Conservation (phyloP, 225 moss, liverwort and hornwort genomes). For the Asterella californica region DNA sequence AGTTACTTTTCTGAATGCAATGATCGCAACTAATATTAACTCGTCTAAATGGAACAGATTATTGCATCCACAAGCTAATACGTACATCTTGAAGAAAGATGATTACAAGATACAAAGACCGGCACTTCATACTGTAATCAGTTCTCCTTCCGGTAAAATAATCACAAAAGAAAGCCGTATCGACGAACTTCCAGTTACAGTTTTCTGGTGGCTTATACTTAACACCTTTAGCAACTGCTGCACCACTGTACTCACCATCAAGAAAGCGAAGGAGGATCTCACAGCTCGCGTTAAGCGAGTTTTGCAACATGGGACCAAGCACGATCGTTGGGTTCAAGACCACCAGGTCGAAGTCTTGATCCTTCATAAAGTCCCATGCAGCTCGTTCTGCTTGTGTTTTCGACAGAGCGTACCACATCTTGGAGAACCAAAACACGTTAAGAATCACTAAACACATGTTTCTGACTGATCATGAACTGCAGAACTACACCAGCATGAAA, state of each 20-base stretch:
- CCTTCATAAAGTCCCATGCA: constrained; percentile 72
- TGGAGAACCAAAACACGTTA: background rate
- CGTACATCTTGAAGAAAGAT: no score
- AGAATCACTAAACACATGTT: background rate
- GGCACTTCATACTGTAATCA: no score
- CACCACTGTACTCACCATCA: constrained; percentile 32
- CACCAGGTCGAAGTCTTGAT: constrained; percentile 54
- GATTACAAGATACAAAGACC: no score
- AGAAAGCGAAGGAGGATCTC: constrained; percentile 41
- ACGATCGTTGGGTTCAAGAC: constrained; percentile 46
- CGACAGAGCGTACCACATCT: constrained; percentile 51
- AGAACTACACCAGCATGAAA: no score
- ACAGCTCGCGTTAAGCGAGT: constrained; percentile 58
- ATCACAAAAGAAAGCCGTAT: no score
- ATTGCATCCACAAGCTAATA: no score
- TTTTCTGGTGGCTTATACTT: no score
- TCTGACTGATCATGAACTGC: no score
- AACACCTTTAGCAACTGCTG: background rate
- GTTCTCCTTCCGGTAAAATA: no score
- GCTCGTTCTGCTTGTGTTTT: constrained; percentile 59
- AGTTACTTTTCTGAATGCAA: no score
- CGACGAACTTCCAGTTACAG: no score
- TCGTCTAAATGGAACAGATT: background rate
- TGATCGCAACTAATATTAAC: no score
- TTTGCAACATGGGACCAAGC: constrained; percentile 61